A percentile compares a stretch with the other conserved stretches of the same genome.
Conservation (phyloP, 2,329 filamentous ascomycete species). For the Pseudogymnoascus sp. region DNA sequence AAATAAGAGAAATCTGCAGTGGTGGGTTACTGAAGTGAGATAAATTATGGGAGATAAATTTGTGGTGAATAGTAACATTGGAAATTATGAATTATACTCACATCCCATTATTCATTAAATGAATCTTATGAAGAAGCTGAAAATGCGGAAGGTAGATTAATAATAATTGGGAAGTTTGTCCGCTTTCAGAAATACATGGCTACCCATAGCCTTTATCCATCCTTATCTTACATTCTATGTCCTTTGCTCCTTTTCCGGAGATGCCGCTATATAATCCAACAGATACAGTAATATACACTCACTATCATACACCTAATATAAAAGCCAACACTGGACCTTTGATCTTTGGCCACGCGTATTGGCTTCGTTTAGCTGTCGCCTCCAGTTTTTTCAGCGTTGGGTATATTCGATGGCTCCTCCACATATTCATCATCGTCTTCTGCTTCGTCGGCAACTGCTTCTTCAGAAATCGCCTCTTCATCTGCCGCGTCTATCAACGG, state of each 20-base stretch:
- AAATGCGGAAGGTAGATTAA: background rate
- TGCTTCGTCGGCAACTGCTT: background rate
- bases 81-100: background rate
- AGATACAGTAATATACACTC: slow-evolving; percentile 9
- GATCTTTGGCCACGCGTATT: background rate
- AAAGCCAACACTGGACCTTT: background rate
- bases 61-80: background rate
- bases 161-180: background rate
- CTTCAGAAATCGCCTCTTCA: slow-evolving; percentile 2
- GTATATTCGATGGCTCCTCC: background rate
- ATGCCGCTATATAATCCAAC: background rate
- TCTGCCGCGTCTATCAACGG: background rate
- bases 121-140: background rate
- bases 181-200: background rate
- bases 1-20: background rate
- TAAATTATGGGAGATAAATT: background rate
- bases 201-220: background rate
- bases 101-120: background rate
- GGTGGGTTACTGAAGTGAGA: background rate
- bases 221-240: slow-evolving; percentile 3
- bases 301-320: background rate
- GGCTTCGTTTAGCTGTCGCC: background rate
- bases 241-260: background rate
- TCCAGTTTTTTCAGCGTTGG: background rate
- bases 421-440: slow-evolving; percentile 7